Conservation (phyloP, 2,329 filamentous ascomycete genomes). For the Drechslera avenae region DNA sequence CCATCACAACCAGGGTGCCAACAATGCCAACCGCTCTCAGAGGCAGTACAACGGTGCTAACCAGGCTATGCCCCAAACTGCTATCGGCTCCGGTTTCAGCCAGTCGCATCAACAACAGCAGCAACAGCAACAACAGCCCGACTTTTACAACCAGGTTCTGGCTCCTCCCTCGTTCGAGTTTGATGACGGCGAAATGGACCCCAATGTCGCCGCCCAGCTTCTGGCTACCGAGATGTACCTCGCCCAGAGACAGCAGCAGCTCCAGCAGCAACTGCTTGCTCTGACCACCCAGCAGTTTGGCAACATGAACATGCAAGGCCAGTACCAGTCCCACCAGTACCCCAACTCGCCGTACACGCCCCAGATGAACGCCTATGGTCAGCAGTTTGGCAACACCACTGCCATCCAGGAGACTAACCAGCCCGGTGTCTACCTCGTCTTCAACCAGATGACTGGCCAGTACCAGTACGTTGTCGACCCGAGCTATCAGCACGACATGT, state of each 20-base stretch:
- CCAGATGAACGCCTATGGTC: conserved; percentile 64
- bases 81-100: conserved; percentile 60
- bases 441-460: conserved; percentile 85
- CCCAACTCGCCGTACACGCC: conserved; percentile 59
- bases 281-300: conserved; percentile 64
- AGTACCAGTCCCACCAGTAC: conserved; percentile 51
- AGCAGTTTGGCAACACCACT: conserved; percentile 70
- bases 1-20: conserved; percentile 53
- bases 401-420: conserved; percentile 70
- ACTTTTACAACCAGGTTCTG: conserved; percentile 81
- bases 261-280: conserved; percentile 88
- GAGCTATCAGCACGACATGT: conserved; percentile 54
- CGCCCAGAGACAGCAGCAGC: conserved; percentile 89
- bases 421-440: conserved; percentile 79
- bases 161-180: conserved; percentile 82
- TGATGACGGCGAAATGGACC: conserved; percentile 75
- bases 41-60: conserved; percentile 47
- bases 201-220: conserved; percentile 83
- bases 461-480: conserved; percentile 80
- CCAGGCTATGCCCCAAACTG: conserved; percentile 62
- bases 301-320: conserved; percentile 68
- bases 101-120: conserved; percentile 52
- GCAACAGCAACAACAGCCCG: conserved; percentile 49
- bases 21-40: conserved; percentile 56
- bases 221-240: conserved; percentile 91